Base-by-base conservation (phyloP, 2,329 filamentous ascomycete genomes). In the Fusarium pseudograminearum region DNA sequence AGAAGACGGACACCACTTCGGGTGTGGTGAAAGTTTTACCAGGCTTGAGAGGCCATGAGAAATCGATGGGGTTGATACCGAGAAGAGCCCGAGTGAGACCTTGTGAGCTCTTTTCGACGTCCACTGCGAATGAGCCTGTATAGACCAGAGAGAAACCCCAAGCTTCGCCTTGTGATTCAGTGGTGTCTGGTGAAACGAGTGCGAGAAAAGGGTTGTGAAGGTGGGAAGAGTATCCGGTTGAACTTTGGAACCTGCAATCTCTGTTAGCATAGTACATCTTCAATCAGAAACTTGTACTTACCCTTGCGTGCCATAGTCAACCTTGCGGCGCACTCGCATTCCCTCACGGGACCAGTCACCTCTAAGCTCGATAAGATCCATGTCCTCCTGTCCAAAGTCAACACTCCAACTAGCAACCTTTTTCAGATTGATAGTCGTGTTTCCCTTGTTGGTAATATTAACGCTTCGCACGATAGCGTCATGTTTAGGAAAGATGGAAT, bases 91-190 rank as follows among this genome's bases (percentile, higher is more conserved):
- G 86, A 0, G 87, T 87, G 53, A 88, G 82, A 0, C 89, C 88
- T 30, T 90, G 87, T 0, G 89, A 89, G 61, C 86, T 85, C 55
- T 87, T 87, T 72, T 91, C 88, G 0, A 90, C 83, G 6, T 87
- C 84, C 0, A 85, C 87, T 3, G 83, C 79, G 66, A 90, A 90
- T 1, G 87, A 90, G 4, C 89, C 89, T 0, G 87, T 87, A 75
- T 90, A 91, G 15, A 91, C 81, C 1, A 91, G 80, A 1, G 87
- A 89, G 73, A 91, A 90, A 0, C 88, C 89, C 83, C 87, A 91
- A 10, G 86, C 88, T 44, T 90, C 84, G 3, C 89, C 89, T 5
- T 84, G 81, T 0, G 84, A 83, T 68, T 91, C 89, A 0, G 88
- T 91, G 0, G 89, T 87, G 0, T 79, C 81, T 0, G 88, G 84